Conservation (phyloP, 257 asterid species). For the Petunia secreta region DNA sequence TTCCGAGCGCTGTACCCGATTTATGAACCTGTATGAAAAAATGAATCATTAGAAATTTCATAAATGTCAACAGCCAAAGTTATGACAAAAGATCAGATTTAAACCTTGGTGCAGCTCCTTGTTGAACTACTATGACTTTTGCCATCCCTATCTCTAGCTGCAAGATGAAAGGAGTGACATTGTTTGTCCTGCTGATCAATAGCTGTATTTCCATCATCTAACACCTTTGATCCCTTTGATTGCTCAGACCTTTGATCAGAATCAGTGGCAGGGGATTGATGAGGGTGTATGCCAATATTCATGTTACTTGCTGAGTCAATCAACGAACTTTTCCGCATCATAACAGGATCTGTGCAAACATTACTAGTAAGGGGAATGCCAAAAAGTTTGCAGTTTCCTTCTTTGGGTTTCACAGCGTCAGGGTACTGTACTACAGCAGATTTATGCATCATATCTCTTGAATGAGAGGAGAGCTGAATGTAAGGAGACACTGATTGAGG, state of each 20-base stretch:
- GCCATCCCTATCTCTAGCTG: conserved; percentile 57
- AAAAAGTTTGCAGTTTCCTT: conserved; percentile 78
- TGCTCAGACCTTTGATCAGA: conserved; percentile 59
- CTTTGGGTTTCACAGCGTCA: conserved; percentile 56
- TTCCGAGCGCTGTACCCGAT: conserved; percentile 94
- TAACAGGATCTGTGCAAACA: conserved; percentile 48
- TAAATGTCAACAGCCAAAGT: not conserved
- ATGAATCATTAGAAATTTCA: not conserved
- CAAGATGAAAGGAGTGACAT: conserved; percentile 42
- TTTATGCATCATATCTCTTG: conserved; percentile 58
- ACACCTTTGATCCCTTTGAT: conserved; percentile 59
- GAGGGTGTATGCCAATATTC: conserved; percentile 42
- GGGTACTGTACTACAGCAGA: conserved; percentile 45
- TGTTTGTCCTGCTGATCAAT: conserved; percentile 66
- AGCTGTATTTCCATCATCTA: conserved; percentile 47
- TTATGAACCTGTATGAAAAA: conserved; percentile 76
- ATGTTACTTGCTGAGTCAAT: conserved; percentile 41
- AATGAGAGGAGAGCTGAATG: conserved; percentile 59
- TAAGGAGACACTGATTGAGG: conserved; percentile 68
- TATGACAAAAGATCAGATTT: not conserved
- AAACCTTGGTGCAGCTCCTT: conserved; percentile 98
- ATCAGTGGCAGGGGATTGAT: conserved; percentile 48
- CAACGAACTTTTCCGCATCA: conserved; percentile 35
- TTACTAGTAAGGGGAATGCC: conserved; percentile 70
- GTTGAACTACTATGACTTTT: conserved; percentile 63